Evolutionary conservation across 306 rosid species (phyloP).

Genomic region (Luffa acutangula): DNA sequence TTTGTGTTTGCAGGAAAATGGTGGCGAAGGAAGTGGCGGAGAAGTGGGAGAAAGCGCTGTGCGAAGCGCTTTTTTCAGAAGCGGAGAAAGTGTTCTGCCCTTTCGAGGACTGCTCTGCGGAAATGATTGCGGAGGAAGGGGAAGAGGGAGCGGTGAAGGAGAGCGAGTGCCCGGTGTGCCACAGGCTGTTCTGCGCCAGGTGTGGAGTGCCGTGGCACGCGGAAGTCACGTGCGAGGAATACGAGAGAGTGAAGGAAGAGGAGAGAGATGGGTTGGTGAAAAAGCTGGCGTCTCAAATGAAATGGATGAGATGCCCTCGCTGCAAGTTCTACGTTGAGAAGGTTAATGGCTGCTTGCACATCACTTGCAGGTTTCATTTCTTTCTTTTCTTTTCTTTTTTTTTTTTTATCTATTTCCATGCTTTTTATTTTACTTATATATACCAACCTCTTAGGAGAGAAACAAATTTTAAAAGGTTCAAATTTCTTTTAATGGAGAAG

Average conservation of each 20-base stretch:
- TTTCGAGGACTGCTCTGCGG: slow-evolving; percentile 42
- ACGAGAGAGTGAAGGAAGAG: slow-evolving; percentile 18
- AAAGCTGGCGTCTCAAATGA: slow-evolving; percentile 23
- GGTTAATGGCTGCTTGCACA: slow-evolving; percentile 30
- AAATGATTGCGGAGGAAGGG: slow-evolving; percentile 17
- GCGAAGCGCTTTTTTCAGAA: slow-evolving; percentile 19
- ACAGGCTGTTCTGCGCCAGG: slow-evolving; percentile 46
- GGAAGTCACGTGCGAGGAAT: slow-evolving; percentile 32
- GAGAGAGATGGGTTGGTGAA: slow-evolving; percentile 31
- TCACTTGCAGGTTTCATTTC: slow-evolving; percentile 39
- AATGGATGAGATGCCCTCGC: slow-evolving; percentile 48
- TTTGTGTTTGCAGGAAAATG: not conserved
- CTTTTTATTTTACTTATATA: no score
- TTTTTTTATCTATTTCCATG: no score
- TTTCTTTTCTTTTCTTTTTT: no score
- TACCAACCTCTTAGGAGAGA: no score
- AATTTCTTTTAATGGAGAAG: no score
- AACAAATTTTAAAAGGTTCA: no score
- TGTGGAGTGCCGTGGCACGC: slow-evolving; percentile 59
- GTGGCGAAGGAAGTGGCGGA: slow-evolving; percentile 29
- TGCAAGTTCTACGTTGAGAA: slow-evolving; percentile 42
- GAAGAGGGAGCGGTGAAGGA: slow-evolving; percentile 1
- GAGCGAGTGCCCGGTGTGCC: slow-evolving; percentile 46
- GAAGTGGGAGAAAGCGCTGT: slow-evolving; percentile 31
- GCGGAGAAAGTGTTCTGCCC: slow-evolving; percentile 39